Percentiles rank a stretch among this genome's conserved stretches.
Conservation (phyloP, 768 basidiomycete genomes). For the Tephrocybe rancida region DNA sequence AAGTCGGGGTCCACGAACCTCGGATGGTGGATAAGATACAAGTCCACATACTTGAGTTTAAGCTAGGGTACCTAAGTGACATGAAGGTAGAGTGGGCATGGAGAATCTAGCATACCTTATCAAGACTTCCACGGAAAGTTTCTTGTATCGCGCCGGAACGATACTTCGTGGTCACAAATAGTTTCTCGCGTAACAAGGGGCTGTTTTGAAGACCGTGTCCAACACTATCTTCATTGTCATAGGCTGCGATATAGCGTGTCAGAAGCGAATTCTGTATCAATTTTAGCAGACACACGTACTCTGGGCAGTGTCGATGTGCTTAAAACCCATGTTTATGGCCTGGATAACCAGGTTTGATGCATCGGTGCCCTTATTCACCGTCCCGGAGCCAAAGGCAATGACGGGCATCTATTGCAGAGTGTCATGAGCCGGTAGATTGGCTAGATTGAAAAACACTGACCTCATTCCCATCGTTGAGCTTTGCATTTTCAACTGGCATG, state of each 20-base stretch:
- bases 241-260: conserved; percentile 25
- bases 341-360: conserved; percentile 10
- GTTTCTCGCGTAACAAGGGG: conserved; percentile 42
- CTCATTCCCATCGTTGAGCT: conserved; percentile 18
- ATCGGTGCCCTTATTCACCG: conserved; percentile 8
- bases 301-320: conserved; percentile 26
- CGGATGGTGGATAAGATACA: conserved; percentile 72
- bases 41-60: conserved; percentile 59
- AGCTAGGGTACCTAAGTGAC: conserved; percentile 44
- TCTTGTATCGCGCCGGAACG: conserved; percentile 37
- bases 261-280: conserved; percentile 15
- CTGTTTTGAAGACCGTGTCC: conserved; percentile 47
- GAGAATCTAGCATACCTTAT: conserved; percentile 36
- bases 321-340: conserved; percentile 18
- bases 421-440: background rate
- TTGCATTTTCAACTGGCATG: conserved; percentile 14
- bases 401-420: conserved; percentile 10
- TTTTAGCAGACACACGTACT: conserved; percentile 10
- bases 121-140: conserved; percentile 48
- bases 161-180: conserved; percentile 64
- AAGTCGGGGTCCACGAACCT: conserved; percentile 28
- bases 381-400: conserved; percentile 20
- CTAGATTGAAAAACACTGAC: background rate
- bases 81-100: background rate
- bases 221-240: conserved; percentile 38